Evolutionary conservation across 345 rosid genomes (phyloP).

Genomic region (Reutealis trisperma): DNA sequence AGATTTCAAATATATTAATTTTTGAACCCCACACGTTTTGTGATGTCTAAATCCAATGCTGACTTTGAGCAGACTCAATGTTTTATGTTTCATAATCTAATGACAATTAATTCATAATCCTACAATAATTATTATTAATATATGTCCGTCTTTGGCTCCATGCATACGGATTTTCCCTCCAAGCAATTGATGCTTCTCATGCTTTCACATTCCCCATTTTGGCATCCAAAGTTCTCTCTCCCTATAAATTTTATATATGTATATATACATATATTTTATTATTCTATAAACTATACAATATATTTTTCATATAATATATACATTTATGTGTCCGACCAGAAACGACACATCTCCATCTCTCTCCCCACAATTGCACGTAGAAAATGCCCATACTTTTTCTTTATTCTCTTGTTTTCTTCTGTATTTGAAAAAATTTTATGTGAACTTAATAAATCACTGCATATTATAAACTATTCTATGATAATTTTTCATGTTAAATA

Average conservation of each 20-base stretch:
- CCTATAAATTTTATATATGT: background rate
- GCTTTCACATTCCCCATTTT: constrained; percentile 14
- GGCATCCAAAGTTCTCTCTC: constrained; percentile 21
- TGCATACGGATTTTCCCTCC: constrained; percentile 25
- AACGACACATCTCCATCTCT: constrained; percentile 16
- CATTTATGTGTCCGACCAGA: constrained; percentile 25
- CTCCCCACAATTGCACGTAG: background rate
- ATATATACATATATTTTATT: background rate
- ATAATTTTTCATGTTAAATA: no score
- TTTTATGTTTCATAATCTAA: background rate
- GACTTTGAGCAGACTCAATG: constrained; percentile 18
- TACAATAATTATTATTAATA: no score
- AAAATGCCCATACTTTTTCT: background rate
- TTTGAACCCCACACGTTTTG: constrained; percentile 22
- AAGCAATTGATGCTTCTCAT: constrained; percentile 6
- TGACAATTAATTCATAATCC: background rate
- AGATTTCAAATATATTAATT: background rate
- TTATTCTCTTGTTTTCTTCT: no score
- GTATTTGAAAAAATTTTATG: no score
- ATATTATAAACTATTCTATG: no score
- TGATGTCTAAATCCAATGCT: constrained; percentile 17
- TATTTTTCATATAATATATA: no score
- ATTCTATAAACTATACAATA: no score
- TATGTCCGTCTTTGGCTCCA: constrained; percentile 16
- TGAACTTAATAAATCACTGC: no score